Conservation (phyloP, 495 filamentous ascomycete species). For the Hapsidospora chrysogenum region DNA sequence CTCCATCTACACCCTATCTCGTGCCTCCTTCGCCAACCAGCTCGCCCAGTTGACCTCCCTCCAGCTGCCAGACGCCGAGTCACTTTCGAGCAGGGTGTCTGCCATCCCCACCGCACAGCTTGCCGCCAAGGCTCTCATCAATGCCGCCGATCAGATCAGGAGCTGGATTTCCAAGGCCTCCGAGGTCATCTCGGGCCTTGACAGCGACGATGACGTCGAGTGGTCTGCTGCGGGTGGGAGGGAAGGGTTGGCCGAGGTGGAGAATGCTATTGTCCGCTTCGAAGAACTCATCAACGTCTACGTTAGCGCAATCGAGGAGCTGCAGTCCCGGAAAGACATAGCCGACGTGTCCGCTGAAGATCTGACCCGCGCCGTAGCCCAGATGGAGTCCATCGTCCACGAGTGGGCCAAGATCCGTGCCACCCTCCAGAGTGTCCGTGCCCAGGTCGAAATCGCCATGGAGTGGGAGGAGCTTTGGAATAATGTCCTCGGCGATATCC, state of each 20-base stretch:
- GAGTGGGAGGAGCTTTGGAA: constrained; percentile 98
- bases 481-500: constrained; percentile 82
- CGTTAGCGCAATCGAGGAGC: constrained; percentile 72
- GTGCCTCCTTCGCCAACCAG: constrained; percentile 80
- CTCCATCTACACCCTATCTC: constrained; percentile 78
- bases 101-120: constrained; percentile 65
- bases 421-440: constrained; percentile 61
- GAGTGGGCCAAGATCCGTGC: constrained; percentile 69
- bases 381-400: constrained; percentile 74
- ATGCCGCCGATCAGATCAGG: constrained; percentile 76
- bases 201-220: constrained; percentile 90
- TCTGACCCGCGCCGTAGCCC: constrained; percentile 51
- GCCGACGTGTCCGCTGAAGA: constrained; percentile 46
- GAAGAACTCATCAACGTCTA: constrained; percentile 80
- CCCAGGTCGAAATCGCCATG: constrained; percentile 89
- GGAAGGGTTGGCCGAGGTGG: constrained; percentile 78
- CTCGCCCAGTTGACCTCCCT: constrained; percentile 75
- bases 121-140: constrained; percentile 59
- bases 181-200: constrained; percentile 67
- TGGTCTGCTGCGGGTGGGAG: constrained; percentile 90
- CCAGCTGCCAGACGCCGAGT: constrained; percentile 64
- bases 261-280: constrained; percentile 70
- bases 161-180: constrained; percentile 83
- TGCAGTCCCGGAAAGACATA: constrained; percentile 71
- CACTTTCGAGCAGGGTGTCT: constrained; percentile 63